Evolutionary conservation across 306 rosid genomes (phyloP), one percentile per base, ranked within the genome.

Genomic region (Sesbania bispinosa): DNA sequence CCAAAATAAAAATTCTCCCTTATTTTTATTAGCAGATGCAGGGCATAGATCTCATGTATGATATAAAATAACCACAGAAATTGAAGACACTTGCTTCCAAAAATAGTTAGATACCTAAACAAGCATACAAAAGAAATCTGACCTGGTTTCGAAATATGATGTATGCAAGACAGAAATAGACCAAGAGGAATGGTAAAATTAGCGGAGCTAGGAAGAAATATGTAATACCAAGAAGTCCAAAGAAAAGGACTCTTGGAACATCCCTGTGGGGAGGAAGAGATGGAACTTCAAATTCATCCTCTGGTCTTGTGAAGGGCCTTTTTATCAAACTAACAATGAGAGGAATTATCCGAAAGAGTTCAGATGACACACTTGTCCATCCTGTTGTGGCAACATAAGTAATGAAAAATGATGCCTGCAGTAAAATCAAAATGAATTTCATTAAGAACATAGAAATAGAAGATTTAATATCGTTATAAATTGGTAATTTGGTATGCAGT

Each of bases 131-230:
- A 26, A 73, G 45, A 71, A 79, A 71, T 13, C 93, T 55, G 35
- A 94, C 99, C 97, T 94, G 99, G 80, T 94, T 91, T 46, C 93
- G 88, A 79, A 46, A 94, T 52, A 94, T 60, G 57, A 94, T 83
- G 86, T 83, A 94, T 46, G 85, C 95, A 13, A 94, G 83, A 73
- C 93, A 88, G 42, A 84, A 84, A 83, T 91, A 91, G 32, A 71
- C 58, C 83, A 94, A 76, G 76, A 94, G 88, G 85, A 94, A 94
- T 32, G 99, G 99, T 66, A 94, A 76, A 79, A 91, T 94, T 1
- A 94, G 77, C 19, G 99, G 99, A 69, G 99, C 99, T 15, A 87
- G 82, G 79, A 89, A 91, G 87, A 94, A 94, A 83, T 91, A 94
- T 20, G 96, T 85, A 71, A 85, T 64, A 35, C 99, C 99, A 78